These are phyloP conservation scores for Urostyla sp. DNA, from an alignment of 73 alveolate genomes.

Conservation along the genomic window DNA sequence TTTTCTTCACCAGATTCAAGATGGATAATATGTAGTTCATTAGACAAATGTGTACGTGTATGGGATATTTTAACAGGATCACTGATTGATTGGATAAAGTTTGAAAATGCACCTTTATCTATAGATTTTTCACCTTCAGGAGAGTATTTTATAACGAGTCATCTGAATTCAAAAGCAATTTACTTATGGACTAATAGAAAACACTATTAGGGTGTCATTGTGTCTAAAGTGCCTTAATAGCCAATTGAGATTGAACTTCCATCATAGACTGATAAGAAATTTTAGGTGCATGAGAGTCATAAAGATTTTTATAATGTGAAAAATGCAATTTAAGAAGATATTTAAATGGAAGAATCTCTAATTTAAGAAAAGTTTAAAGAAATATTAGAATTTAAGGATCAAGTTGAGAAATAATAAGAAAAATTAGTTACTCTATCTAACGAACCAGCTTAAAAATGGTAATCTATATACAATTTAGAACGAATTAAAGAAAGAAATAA, in stretches of 20 bases:
- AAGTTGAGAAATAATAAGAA: not conserved
- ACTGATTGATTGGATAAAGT: conserved; percentile 88
- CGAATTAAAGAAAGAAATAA: conserved; percentile 82
- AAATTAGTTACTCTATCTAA: conserved; percentile 60
- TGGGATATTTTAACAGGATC: conserved; percentile 86
- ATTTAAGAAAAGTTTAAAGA: conserved; percentile 29
- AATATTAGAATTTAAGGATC: not conserved
- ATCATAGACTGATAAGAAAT: conserved; percentile 14
- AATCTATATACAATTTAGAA: conserved; percentile 76
- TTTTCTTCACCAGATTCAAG: conserved; percentile 81
- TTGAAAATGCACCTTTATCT: conserved; percentile 76
- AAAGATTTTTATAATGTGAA: conserved; percentile 43
- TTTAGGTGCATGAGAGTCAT: no score
- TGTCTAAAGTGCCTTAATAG: conserved; percentile 23
- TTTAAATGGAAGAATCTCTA: not conserved
- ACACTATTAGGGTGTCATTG: conserved; percentile 46
- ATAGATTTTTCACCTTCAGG: conserved; percentile 82
- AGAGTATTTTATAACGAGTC: conserved; percentile 83
- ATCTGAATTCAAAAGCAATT: conserved; percentile 80
- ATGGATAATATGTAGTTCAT: conserved; percentile 79
- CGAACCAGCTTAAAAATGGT: conserved; percentile 76
- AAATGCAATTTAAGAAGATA: not conserved
- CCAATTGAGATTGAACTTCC: conserved; percentile 55
- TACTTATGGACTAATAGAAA: conserved; percentile 81
- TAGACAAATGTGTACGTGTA: conserved; percentile 80